phyloP scores from a whole-genome alignment of 78 protist species.

The Tieghemostelium lacteum region DNA sequence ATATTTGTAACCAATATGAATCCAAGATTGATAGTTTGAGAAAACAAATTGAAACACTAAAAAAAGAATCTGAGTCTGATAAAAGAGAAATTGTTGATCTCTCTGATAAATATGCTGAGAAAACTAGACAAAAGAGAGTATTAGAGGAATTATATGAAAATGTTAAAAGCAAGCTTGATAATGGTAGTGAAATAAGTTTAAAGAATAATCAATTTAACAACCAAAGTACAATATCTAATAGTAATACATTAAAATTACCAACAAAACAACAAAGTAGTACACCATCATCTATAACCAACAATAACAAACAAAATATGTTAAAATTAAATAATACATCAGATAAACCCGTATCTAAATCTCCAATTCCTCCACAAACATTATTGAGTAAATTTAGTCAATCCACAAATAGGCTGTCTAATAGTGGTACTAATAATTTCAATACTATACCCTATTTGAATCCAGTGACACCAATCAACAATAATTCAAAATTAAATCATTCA shows the following conservation, averaged over 20 bases:
- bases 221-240: background rate
- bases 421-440: background rate
- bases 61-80: conserved; percentile 24
- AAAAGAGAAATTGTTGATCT: conserved; percentile 58
- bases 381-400: background rate
- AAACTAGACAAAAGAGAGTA: conserved; percentile 51
- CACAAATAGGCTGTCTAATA: background rate
- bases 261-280: background rate
- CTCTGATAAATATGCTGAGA: conserved; percentile 50
- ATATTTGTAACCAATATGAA: background rate
- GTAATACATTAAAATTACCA: background rate
- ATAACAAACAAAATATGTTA: background rate
- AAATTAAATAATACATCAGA: background rate
- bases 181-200: background rate
- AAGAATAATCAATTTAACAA: background rate
- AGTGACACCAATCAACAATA: no score
- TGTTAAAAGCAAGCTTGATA: conserved; percentile 2
- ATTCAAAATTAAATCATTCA: no score
- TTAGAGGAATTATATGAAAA: conserved; percentile 25
- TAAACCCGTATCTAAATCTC: background rate
- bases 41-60: conserved; percentile 26
- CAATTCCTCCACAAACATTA: background rate
- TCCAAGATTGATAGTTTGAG: conserved; percentile 1
- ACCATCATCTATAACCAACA: background rate
- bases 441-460: no score